These are phyloP conservation scores for Linnemannia exigua DNA, from an alignment of 192 early-diverging fungal genomes.

Conservation along the genomic window DNA sequence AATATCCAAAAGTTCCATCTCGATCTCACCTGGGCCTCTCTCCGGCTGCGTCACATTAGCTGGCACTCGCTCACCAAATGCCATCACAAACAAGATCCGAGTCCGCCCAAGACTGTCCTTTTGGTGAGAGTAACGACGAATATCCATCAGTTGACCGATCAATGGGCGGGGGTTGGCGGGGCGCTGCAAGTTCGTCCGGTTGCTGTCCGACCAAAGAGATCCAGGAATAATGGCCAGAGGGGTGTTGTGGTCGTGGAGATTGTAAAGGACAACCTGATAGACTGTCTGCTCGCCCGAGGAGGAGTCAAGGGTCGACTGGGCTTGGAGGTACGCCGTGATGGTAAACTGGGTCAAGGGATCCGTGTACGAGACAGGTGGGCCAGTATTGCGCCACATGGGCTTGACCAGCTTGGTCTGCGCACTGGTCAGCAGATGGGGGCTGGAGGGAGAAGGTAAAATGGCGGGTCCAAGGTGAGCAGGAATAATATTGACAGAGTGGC, in stretches of 20 bases:
- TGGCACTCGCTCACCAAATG: slow-evolving; percentile 29
- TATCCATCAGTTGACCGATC: slow-evolving; percentile 39
- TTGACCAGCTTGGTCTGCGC: background rate
- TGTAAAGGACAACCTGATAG: slow-evolving; percentile 22
- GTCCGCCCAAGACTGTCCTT: slow-evolving; percentile 8
- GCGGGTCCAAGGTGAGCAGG: background rate
- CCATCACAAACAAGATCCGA: slow-evolving; percentile 32
- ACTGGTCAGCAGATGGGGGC: background rate
- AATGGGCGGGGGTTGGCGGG: background rate
- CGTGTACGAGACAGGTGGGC: slow-evolving; percentile 15
- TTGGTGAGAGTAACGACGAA: slow-evolving; percentile 15
- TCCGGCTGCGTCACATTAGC: background rate
- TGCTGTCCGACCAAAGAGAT: slow-evolving; percentile 12
- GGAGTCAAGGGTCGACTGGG: background rate
- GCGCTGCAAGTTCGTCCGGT: background rate
- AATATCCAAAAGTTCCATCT: slow-evolving; percentile 19
- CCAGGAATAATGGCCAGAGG: slow-evolving; percentile 23
- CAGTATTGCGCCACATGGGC: slow-evolving; percentile 23
- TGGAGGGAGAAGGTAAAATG: background rate
- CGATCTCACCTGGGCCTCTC: slow-evolving; percentile 10
- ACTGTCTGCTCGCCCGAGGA: background rate
- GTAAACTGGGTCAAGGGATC: slow-evolving; percentile 2
- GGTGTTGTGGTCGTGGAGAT: slow-evolving; percentile 19
- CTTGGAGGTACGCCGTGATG: slow-evolving; percentile 30
- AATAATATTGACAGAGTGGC: background rate